phyloP scores from a whole-genome alignment of 108 stramenopile species.

The Skeletonema grethae region DNA sequence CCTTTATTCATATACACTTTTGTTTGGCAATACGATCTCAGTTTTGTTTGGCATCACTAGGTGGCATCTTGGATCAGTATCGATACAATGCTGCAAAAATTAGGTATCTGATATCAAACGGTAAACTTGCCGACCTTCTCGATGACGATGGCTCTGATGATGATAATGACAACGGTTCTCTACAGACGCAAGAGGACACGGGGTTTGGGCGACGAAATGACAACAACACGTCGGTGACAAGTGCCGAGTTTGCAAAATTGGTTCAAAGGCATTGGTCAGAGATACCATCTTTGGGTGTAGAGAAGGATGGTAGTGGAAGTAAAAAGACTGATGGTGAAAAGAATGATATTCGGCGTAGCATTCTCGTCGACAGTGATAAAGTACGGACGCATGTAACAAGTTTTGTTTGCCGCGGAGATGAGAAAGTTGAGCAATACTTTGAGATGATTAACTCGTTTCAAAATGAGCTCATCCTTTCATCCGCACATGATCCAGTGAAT shows the following conservation, averaged over 20 bases:
- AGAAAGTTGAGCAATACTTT: not conserved
- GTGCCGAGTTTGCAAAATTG: not conserved
- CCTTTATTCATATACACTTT: not conserved
- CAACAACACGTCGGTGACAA: not conserved
- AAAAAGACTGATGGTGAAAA: not conserved
- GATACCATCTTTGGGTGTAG: constrained; percentile 7
- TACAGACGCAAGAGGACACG: constrained; percentile 4
- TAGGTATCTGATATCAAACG: constrained; percentile 22
- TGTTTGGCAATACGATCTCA: not conserved
- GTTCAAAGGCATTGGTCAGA: constrained; percentile 2
- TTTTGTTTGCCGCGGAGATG: not conserved
- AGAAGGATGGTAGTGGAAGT: not conserved
- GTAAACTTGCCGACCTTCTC: constrained; percentile 3
- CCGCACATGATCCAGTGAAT: not conserved
- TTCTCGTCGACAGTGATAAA: constrained; percentile 19
- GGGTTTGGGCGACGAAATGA: constrained; percentile 21
- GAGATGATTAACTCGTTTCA: constrained; percentile 5
- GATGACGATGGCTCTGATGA: constrained; percentile 13
- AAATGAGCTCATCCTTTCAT: constrained; percentile 5
- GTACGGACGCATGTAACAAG: not conserved
- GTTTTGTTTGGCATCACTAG: constrained; percentile 70
- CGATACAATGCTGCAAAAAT: constrained; percentile 27
- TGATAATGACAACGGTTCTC: constrained; percentile 8
- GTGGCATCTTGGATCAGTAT: constrained; percentile 73
- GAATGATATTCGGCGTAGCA: constrained; percentile 15